Base-by-base conservation (phyloP, 441 rosid genomes). In the Melastoma candidum region DNA sequence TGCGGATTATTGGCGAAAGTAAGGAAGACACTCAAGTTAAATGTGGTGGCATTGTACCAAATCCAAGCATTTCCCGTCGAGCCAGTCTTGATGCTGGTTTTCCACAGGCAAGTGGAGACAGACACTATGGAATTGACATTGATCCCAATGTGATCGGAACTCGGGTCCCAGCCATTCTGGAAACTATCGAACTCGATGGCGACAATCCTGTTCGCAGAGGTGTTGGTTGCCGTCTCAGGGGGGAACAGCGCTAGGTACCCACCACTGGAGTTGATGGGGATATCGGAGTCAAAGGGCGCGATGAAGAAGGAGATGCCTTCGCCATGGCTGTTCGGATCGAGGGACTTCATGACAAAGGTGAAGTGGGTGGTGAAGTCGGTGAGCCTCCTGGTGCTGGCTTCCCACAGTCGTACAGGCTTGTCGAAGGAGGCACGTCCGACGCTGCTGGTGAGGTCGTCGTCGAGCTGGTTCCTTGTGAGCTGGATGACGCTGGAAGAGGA, bases 141-240 rank as follows among this genome's bases (percentile, higher is more conserved):
- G 32, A 81, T 78, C 12, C 87, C 84, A 0, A 76, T 73, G 48
- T 81, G 87, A 68, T 78, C 53, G 24, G 45, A 41, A 12, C 57
- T 51, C 0, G 78, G 80, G 61, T 81, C 82, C 82, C 87, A 81
- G 0, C 7, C 0, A 13, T 81, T 73, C 29, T 0, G 1, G 51
- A 14, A 51, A 54, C 74, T 71, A 62, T 81, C 87, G 32, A 76
- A 81, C 65, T 81, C 82, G 11, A 78, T 80, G 0, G 87, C 83
- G 12, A 81, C 77, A 13, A 74, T 59, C 32, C 57, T 70, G 26
- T 70, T 65, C 4, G 46, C 64, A 3, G 74, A 54, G n/a, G 51
- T 17, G 45, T 61, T 24, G 1, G 9, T 22, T 8, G 69, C 68
- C 4, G 46, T 49, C 11, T 39, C 48, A 3, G 51, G 61, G 49